Percentiles rank a stretch among this genome's conserved stretches.
These are phyloP conservation scores for Phlebiopsis flavidoalba DNA, from an alignment of 768 basidiomycete species.

Conservation along the genomic window DNA sequence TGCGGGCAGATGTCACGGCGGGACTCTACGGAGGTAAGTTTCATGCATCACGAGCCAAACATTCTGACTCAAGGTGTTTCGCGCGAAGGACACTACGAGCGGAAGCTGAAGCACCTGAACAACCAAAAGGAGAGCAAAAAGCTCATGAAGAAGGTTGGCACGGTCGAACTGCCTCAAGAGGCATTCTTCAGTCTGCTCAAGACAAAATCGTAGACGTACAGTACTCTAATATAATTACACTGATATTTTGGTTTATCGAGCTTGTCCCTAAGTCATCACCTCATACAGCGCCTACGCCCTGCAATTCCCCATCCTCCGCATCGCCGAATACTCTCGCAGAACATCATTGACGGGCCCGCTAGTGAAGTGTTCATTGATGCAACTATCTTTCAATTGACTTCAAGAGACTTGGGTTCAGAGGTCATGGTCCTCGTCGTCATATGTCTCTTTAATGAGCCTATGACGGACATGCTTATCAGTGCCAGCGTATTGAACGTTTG, in stretches of 20 bases:
- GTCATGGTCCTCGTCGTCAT: conserved; percentile 92
- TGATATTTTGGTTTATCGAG: neutral
- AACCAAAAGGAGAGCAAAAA: conserved; percentile 94
- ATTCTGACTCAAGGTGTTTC: neutral
- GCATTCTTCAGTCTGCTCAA: conserved; percentile 91
- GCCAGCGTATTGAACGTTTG: neutral
- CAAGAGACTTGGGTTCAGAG: conserved; percentile 33
- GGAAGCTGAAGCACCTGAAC: conserved; percentile 84
- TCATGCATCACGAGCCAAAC: neutral
- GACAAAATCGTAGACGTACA: conserved; percentile 22
- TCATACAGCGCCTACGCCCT: neutral
- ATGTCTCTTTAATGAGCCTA: conserved; percentile 88
- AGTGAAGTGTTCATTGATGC: too few relatives aligned
- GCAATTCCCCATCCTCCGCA: too few relatives aligned
- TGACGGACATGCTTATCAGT: conserved; percentile 12
- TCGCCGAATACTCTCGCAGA: too few relatives aligned
- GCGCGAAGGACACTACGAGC: conserved; percentile 74
- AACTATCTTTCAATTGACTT: neutral
- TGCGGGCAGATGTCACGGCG: conserved; percentile 90
- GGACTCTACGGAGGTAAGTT: conserved; percentile 81
- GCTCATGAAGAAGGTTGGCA: conserved; percentile 83
- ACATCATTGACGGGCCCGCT: too few relatives aligned
- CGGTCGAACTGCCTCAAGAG: conserved; percentile 88
- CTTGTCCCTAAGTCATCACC: neutral
- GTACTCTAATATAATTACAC: neutral